Evolutionary conservation across 2,329 filamentous ascomycete genomes (phyloP), one percentile per base, ranked within the genome.

Genomic region (Aspergillus chevalieri): DNA sequence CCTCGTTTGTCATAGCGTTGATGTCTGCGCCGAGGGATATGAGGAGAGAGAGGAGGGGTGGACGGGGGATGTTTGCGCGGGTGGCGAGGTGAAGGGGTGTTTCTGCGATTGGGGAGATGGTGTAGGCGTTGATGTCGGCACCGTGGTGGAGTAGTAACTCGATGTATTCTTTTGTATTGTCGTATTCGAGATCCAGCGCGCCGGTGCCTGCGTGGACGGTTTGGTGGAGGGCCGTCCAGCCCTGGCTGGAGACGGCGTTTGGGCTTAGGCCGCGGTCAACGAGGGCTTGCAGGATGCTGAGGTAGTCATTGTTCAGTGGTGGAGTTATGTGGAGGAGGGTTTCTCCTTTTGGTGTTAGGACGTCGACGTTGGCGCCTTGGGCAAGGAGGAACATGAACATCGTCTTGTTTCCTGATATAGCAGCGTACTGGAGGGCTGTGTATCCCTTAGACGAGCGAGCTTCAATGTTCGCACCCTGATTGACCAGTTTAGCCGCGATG

Each of bases 261-360:
- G 56, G 54, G n/a, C 57, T 47, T 1, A 60, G 50, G 1, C 47
- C 50, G 2, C 34, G 46, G 1, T 56, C 22, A 1, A 66, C 30
- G 14, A 52, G 28, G 1, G 51, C 28, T 33, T 44, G 51, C 26
- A 65, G 49, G 26, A 67, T 67, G 2, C 62, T 62, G 6, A 67
- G 49, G 12, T 53, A 62, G 15, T 58, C 54, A 7, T 61, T 44
- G 22, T 56, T 57, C 2, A 44, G 5, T 0, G 63, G 60, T 0
- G 62, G 61, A 0, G 63, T 65, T 7, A 67, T 56, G 19, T 66
- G 65, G 4, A 67, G 58, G 6, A 67, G 38, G 1, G 55, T 59
- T 39, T 67, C 64, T 1, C 57, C 62, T 8, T 57, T 61, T 1
- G 63, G 51, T 2, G 64, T 66, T 15, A 62, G 36, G 1, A 64